phyloP scores from a whole-genome alignment of 768 basidiomycete species.

The Podaxis rugospora region DNA sequence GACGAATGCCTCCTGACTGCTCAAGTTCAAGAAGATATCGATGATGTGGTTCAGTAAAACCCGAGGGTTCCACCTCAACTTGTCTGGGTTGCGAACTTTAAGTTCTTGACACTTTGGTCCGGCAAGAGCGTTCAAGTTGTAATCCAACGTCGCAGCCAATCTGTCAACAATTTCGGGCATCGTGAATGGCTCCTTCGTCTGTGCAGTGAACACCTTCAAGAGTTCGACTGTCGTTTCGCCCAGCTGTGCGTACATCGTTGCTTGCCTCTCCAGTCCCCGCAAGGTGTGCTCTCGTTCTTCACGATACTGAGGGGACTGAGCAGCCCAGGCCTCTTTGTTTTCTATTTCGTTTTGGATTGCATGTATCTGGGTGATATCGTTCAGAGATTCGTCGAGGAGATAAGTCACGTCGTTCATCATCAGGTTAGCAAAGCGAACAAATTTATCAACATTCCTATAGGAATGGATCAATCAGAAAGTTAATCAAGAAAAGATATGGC shows the following conservation, averaged over 20 bases:
- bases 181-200: slow-evolving; percentile 91
- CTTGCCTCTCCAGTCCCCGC: slow-evolving; percentile 77
- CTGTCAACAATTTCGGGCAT: slow-evolving; percentile 94
- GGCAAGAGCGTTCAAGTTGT: slow-evolving; percentile 85
- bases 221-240: slow-evolving; percentile 88
- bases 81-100: slow-evolving; percentile 79
- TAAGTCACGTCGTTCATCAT: slow-evolving; percentile 99
- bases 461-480: neutral
- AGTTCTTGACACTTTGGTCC: slow-evolving; percentile 88
- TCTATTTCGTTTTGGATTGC: slow-evolving; percentile 84
- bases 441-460: slow-evolving; percentile 81
- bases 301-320: slow-evolving; percentile 63
- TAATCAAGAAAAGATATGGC: neutral
- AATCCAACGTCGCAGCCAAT: slow-evolving; percentile 94
- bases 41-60: slow-evolving; percentile 81
- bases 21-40: slow-evolving; percentile 87
- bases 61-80: slow-evolving; percentile 85
- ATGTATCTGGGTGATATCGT: slow-evolving; percentile 84
- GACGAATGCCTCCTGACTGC: slow-evolving; percentile 73
- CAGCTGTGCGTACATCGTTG: slow-evolving; percentile 81
- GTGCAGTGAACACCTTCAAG: slow-evolving; percentile 87
- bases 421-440: slow-evolving; percentile 93
- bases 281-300: slow-evolving; percentile 81
- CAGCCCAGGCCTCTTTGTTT: slow-evolving; percentile 64
- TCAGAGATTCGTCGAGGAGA: slow-evolving; percentile 93